Conservation (phyloP, 768 basidiomycete species). For the Serendipita indica region DNA sequence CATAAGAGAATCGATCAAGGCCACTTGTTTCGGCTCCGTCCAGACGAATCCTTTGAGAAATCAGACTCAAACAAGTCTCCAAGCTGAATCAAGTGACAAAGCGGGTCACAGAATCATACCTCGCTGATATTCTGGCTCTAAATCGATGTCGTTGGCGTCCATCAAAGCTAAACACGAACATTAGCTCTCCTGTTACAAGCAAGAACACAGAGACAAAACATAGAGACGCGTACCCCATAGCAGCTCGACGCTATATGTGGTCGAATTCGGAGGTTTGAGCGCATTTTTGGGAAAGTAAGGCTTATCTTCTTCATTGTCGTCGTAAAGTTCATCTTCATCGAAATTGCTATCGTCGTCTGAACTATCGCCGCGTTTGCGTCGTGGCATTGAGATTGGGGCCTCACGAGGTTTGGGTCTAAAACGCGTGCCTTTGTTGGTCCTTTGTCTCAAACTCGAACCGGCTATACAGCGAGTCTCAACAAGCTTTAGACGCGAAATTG, state of each 20-base stretch:
- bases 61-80: background rate
- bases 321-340: background rate
- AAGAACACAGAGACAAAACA: too few relatives aligned
- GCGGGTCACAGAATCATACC: conserved; percentile 32
- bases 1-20: conserved; percentile 62
- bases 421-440: too few relatives aligned
- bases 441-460: too few relatives aligned
- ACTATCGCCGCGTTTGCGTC: too few relatives aligned
- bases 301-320: background rate
- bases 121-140: conserved; percentile 69
- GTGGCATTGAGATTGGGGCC: too few relatives aligned
- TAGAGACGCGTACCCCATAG: background rate
- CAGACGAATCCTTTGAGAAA: conserved; percentile 50
- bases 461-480: too few relatives aligned
- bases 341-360: background rate
- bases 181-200: too few relatives aligned
- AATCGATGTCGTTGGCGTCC: conserved; percentile 35
- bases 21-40: conserved; percentile 59
- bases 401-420: too few relatives aligned
- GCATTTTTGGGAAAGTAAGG: background rate
- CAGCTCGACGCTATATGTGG: background rate
- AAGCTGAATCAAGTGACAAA: background rate
- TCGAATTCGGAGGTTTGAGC: background rate
- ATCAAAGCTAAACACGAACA: background rate
- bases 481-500: too few relatives aligned